phyloP scores from a whole-genome alignment of 352 stramenopile genomes.

The Phytopythium aichiense region DNA sequence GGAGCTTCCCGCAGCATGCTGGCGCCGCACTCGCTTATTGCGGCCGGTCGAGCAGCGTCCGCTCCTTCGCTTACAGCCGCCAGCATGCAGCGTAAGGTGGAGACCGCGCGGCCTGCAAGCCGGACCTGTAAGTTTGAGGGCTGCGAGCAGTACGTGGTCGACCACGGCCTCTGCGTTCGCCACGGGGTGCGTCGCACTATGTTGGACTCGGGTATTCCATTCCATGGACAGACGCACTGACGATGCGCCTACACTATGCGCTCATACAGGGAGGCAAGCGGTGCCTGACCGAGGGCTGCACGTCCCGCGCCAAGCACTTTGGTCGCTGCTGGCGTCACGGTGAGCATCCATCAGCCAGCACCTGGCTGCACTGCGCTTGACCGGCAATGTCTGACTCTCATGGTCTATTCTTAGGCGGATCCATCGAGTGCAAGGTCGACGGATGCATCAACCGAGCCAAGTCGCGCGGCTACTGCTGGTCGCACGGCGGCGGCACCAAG shows the following conservation, averaged over 20 bases:
- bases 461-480: conserved; percentile 83
- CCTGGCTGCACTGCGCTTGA: background rate
- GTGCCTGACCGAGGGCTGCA: conserved; percentile 51
- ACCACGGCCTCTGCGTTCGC: conserved; percentile 46
- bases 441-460: conserved; percentile 81
- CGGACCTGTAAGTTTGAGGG: conserved; percentile 50
- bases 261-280: conserved; percentile 55
- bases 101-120: conserved; percentile 31
- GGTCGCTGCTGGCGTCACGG: conserved; percentile 74
- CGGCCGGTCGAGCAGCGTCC: background rate
- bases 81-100: conserved; percentile 21
- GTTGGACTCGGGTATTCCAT: background rate
- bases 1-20: background rate
- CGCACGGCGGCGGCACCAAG: conserved; percentile 79
- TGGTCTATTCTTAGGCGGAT: conserved; percentile 30
- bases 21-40: background rate
- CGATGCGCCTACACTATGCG: background rate
- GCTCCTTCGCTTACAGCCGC: background rate
- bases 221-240: background rate
- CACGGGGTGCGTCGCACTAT: conserved; percentile 29
- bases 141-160: conserved; percentile 56
- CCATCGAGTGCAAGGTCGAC: conserved; percentile 62
- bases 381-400: background rate
- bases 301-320: conserved; percentile 68
- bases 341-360: conserved; percentile 8